Evolutionary conservation across 139 green algal species (phyloP).

Genomic region (Coccomyxa sp.): DNA sequence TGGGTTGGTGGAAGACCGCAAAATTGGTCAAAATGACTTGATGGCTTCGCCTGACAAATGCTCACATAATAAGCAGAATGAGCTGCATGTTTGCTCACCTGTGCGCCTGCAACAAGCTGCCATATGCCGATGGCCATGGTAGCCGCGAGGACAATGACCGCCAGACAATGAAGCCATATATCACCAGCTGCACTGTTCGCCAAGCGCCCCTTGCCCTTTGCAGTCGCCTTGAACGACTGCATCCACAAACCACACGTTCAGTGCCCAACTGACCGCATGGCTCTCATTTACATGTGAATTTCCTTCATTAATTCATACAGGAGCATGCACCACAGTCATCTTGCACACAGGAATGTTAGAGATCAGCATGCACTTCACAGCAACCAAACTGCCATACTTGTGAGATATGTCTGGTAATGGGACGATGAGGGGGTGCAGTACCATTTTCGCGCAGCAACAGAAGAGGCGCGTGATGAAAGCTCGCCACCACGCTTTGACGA

Average conservation of each 20-base stretch:
- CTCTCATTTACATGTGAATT: too few species aligned
- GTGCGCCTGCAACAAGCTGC: conserved; percentile 21
- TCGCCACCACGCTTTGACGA: conserved; percentile 27
- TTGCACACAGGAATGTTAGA: too few species aligned
- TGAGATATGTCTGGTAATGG: too few species aligned
- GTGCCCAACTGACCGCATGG: background rate
- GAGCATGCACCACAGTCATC: too few species aligned
- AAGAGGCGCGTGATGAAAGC: conserved; percentile 9
- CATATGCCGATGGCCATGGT: conserved; percentile 18
- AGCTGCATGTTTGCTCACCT: background rate
- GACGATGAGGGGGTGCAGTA: background rate
- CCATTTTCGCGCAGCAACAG: background rate
- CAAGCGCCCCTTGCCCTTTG: conserved; percentile 23
- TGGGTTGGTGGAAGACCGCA: too few species aligned
- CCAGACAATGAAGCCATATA: conserved; percentile 16
- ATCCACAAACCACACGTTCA: background rate
- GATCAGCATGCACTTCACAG: too few species aligned
- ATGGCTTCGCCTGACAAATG: too few species aligned
- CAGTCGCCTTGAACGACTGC: conserved; percentile 30
- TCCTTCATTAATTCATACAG: too few species aligned
- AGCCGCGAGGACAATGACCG: conserved; percentile 10
- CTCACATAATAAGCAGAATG: too few species aligned
- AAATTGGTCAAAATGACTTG: too few species aligned
- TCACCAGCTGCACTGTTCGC: conserved; percentile 13
- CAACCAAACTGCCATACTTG: too few species aligned